phyloP scores from a whole-genome alignment of 192 early-diverging fungal species.

The Coemansia reversa region DNA sequence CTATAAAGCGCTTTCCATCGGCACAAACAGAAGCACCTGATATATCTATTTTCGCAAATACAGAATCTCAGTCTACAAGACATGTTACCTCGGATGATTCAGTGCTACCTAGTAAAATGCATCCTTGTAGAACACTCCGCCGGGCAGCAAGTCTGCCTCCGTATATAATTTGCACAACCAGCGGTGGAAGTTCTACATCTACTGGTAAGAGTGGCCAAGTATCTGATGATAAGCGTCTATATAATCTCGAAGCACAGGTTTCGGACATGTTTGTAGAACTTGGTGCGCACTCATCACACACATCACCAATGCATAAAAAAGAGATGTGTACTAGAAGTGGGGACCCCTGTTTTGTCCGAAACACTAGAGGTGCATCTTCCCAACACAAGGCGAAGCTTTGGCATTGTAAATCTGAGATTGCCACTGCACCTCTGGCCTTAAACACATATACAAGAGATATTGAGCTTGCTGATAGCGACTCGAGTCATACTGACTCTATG shows the following conservation, averaged over 20 bases:
- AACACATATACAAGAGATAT: slow-evolving; percentile 9
- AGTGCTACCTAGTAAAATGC: background rate
- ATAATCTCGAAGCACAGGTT: slow-evolving; percentile 32
- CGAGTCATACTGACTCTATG: slow-evolving; percentile 32
- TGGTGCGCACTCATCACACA: slow-evolving; percentile 28
- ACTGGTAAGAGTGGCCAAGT: background rate
- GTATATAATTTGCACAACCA: background rate
- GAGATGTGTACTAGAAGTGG: background rate
- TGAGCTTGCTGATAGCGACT: slow-evolving; percentile 42
- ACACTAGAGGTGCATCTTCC: background rate
- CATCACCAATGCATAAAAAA: background rate
- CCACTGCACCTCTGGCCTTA: background rate
- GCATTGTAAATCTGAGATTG: slow-evolving; percentile 20
- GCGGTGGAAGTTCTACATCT: background rate
- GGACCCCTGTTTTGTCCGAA: background rate
- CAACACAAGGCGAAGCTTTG: slow-evolving; percentile 10
- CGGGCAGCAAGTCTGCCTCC: background rate
- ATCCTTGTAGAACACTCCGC: background rate
- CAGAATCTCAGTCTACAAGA: background rate
- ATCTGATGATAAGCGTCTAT: slow-evolving; percentile 11
- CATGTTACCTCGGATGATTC: background rate
- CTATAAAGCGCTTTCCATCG: background rate
- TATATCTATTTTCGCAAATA: background rate
- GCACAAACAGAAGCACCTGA: background rate
- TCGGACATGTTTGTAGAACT: slow-evolving; percentile 43